Base-by-base conservation (phyloP, 768 basidiomycete species). In the Lactarius psammicola region DNA sequence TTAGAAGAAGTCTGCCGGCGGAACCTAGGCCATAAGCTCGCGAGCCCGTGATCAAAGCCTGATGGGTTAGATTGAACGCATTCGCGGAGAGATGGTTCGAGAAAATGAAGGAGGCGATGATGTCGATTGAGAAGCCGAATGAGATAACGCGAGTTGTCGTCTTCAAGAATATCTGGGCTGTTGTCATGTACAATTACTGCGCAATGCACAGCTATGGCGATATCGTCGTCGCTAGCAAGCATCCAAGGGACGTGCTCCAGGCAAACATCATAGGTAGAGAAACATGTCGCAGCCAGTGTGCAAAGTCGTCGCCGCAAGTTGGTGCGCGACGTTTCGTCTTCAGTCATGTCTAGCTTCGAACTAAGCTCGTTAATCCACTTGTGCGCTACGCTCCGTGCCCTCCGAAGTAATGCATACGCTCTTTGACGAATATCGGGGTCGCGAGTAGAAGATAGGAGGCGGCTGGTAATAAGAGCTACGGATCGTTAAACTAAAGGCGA, bases 211-310 rank as follows among this genome's bases (percentile, higher is more conserved):
- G 51, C 51, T 6, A 54, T 53, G 5, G 60, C 23, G 4, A 61
- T n/a, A 3, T 61, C 60, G 0, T 54, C 40, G 6, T 54, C 51
- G 26, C 26, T 55, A 4, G 30, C 26, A 42, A 62, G 54, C 0
- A 23, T 31, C 8, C 8, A 18, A 11, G 38, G 40, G 15, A 56
- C 10, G 17, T 62, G 23, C 5, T 34, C 42, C 8, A 17, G 26
- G 20, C 28, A 31, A 42, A 42, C 53, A n/a, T 56, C 62, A 44
- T 36, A 63, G 9, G 62, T 60, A 17, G 54, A 40, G 20, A 60
- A 56, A 13, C 59, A 60, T 2, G 65, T 66, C 9, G 65, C 65
- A 3, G 65, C 60, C 3, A 66, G 17, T 23, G 40, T 34, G 33
- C 62, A 63, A 6, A 56, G 51, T 34, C n/a, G 62, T 11, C 17